Evolutionary conservation across 2,329 filamentous ascomycete genomes (phyloP).

Genomic region (Malbranchea cinnamomea): DNA sequence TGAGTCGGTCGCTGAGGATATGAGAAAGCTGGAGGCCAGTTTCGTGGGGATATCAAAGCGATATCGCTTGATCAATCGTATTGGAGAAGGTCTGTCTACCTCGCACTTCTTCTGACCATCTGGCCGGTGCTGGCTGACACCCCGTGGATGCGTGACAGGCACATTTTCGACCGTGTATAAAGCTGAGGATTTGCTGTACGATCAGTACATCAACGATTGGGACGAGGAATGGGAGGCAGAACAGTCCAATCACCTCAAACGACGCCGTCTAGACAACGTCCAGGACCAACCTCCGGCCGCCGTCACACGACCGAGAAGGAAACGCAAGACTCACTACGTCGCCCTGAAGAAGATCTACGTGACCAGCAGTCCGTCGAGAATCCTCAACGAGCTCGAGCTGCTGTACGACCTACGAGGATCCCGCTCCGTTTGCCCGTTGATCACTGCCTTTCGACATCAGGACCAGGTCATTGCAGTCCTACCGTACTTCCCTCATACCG

Average conservation of each 20-base stretch:
- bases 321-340: conserved; percentile 57
- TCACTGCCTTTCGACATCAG: conserved; percentile 87
- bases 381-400: conserved; percentile 90
- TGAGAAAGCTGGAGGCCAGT: conserved; percentile 64
- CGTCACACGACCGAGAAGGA: conserved; percentile 20
- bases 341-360: conserved; percentile 99
- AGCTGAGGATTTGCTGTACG: conserved; percentile 80
- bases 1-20: conserved; percentile 59
- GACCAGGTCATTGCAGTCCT: conserved; percentile 93
- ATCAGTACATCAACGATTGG: conserved; percentile 74
- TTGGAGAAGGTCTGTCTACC: conserved; percentile 65
- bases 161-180: conserved; percentile 99
- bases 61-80: conserved; percentile 87
- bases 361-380: conserved; percentile 82
- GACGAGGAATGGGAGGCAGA: conserved; percentile 50
- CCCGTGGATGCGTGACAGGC: conserved; percentile 36
- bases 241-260: conserved; percentile 53
- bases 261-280: conserved; percentile 29
- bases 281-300: conserved; percentile 13
- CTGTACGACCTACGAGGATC: conserved; percentile 75
- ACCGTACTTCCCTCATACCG: conserved; percentile 87
- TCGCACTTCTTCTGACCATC: too few relatives aligned
- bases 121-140: too few relatives aligned
- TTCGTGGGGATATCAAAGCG: conserved; percentile 73
- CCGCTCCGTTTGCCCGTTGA: conserved; percentile 77